Evolutionary conservation across 768 basidiomycete species (phyloP).

Genomic region (Tephrocybe sp.): DNA sequence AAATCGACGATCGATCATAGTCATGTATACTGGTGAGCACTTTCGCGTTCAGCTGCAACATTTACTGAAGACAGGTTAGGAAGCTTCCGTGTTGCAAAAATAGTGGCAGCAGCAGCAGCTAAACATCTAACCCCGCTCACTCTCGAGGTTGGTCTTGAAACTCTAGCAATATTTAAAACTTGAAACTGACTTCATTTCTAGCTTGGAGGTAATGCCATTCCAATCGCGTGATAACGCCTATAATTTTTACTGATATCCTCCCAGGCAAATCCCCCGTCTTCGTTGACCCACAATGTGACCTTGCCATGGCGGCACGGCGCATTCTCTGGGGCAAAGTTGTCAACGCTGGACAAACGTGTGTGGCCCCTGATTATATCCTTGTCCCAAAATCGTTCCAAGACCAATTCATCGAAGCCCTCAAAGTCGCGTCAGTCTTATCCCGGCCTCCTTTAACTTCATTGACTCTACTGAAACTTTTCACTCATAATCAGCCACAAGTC

Average conservation of each 20-base stretch:
- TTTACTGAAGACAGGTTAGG: slow-evolving; percentile 27
- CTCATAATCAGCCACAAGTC: slow-evolving; percentile 40
- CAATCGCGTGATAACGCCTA: not conserved
- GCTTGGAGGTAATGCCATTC: slow-evolving; percentile 42
- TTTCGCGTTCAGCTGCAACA: not conserved
- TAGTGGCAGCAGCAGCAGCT: slow-evolving; percentile 75
- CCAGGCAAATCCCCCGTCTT: slow-evolving; percentile 73
- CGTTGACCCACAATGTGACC: slow-evolving; percentile 67
- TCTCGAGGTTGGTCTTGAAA: slow-evolving; percentile 33
- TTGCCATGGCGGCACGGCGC: slow-evolving; percentile 65
- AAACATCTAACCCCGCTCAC: slow-evolving; percentile 71
- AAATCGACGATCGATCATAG: slow-evolving; percentile 25
- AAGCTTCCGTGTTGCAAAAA: slow-evolving; percentile 56
- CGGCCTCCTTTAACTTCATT: not conserved
- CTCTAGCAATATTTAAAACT: not conserved
- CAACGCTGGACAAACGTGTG: slow-evolving; percentile 79
- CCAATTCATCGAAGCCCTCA: slow-evolving; percentile 42
- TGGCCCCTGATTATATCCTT: slow-evolving; percentile 59
- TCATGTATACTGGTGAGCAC: slow-evolving; percentile 61
- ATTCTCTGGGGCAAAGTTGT: slow-evolving; percentile 81
- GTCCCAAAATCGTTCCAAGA: slow-evolving; percentile 47
- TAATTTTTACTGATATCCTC: not conserved
- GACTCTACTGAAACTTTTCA: not conserved
- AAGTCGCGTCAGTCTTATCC: slow-evolving; percentile 32
- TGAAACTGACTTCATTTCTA: slow-evolving; percentile 20